Percentiles rank a stretch among this genome's conserved stretches.
Conservation (phyloP, 768 basidiomycete genomes). For the Mycena rosella region DNA sequence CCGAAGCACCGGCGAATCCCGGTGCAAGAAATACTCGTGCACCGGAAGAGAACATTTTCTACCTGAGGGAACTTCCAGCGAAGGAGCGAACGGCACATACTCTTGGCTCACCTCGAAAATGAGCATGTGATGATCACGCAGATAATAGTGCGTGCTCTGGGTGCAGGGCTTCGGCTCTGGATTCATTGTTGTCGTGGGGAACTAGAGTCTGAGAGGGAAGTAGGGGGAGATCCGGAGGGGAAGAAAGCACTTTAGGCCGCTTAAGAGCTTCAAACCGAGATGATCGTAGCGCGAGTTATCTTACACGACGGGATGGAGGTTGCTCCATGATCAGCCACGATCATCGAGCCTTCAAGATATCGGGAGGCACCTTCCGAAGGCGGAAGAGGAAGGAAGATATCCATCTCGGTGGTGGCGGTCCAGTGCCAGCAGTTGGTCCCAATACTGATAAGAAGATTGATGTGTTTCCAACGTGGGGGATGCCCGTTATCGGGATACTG, state of each 20-base stretch:
- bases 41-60: conserved; percentile 50
- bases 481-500: too few species aligned
- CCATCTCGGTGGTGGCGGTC: conserved; percentile 14
- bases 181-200: conserved; percentile 18
- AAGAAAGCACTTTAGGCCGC: neutral
- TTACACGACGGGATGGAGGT: conserved; percentile 24
- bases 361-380: conserved; percentile 13
- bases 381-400: conserved; percentile 7
- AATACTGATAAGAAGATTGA: conserved; percentile 19
- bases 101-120: conserved; percentile 27
- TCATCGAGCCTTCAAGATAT: conserved; percentile 23
- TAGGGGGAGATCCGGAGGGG: conserved; percentile 2
- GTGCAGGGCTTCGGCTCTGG: conserved; percentile 27
- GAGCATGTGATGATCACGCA: conserved; percentile 37
- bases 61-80: conserved; percentile 42
- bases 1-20: conserved; percentile 53
- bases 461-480: neutral
- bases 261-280: conserved; percentile 10
- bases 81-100: too few species aligned
- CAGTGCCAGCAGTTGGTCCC: too few species aligned
- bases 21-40: conserved; percentile 51
- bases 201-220: neutral
- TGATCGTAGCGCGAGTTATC: conserved; percentile 28
- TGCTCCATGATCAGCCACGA: conserved; percentile 25
- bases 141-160: conserved; percentile 35